Conservation (phyloP, 2,329 filamentous ascomycete species). For the Ceratocystis huliohia region DNA sequence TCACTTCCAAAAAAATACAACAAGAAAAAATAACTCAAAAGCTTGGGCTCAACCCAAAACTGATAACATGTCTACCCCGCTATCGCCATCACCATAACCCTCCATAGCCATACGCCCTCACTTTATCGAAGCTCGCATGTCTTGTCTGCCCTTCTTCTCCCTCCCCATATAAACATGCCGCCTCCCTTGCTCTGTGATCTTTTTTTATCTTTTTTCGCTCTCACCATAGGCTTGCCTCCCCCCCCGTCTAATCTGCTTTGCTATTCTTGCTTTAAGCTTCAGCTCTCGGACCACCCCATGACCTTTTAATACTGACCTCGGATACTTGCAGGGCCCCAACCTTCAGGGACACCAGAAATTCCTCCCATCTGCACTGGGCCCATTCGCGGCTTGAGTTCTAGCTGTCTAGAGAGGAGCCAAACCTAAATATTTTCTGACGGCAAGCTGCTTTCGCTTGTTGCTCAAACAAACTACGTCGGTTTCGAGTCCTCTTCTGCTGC, state of each 20-base stretch:
- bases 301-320: conserved; percentile 10
- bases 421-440: not conserved
- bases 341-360: not conserved
- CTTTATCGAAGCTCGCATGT: not conserved
- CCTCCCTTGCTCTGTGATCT: conserved; percentile 11
- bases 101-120: no score
- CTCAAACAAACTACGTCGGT: not conserved
- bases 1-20: no score
- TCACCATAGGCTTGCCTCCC: not conserved
- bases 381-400: not conserved
- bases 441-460: not conserved
- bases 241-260: conserved; percentile 4
- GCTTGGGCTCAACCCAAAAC: not conserved
- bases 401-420: not conserved
- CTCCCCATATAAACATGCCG: not conserved
- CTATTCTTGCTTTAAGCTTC: not conserved
- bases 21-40: no score
- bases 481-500: not conserved
- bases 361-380: conserved; percentile 1
- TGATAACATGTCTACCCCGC: not conserved
- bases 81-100: no score
- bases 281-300: conserved; percentile 10
- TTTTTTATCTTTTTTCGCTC: conserved; percentile 13
- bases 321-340: conserved; percentile 9
- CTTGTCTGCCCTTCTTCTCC: not conserved